phyloP scores from a whole-genome alignment of 2,329 filamentous ascomycete species.

The Cercospora sp. region DNA sequence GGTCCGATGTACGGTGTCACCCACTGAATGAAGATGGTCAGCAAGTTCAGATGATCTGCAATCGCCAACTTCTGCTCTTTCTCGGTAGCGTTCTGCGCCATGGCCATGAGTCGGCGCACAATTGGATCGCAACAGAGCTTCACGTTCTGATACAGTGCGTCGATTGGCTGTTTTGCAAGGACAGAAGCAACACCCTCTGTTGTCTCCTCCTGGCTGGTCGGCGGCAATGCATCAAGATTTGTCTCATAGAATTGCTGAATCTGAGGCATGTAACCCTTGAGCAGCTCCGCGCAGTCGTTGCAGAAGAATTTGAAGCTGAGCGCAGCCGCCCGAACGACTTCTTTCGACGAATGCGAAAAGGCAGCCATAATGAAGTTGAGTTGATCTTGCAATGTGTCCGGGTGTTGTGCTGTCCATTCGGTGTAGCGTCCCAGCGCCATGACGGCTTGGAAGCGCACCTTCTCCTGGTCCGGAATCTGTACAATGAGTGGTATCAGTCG shows the following conservation, averaged over 20 bases:
- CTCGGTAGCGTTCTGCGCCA: conserved; percentile 81
- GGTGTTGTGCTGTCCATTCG: conserved; percentile 94
- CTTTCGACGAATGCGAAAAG: conserved; percentile 83
- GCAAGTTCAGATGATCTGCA: conserved; percentile 89
- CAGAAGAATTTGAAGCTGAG: conserved; percentile 97
- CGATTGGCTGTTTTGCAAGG: conserved; percentile 77
- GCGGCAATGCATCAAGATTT: conserved; percentile 81
- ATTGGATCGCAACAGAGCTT: conserved; percentile 94
- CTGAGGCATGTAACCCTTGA: conserved; percentile 79
- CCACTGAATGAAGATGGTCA: conserved; percentile 84
- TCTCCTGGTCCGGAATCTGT: conserved; percentile 92
- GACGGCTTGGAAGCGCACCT: conserved; percentile 96
- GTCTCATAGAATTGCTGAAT: conserved; percentile 91
- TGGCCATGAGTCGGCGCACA: conserved; percentile 77
- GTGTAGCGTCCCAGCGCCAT: conserved; percentile 97
- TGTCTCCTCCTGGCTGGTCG: conserved; percentile 87
- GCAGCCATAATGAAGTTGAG: conserved; percentile 94
- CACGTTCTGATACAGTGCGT: conserved; percentile 78
- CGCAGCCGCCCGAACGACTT: conserved; percentile 87
- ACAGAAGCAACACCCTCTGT: conserved; percentile 94
- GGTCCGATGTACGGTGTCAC: conserved; percentile 73
- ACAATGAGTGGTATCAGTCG: conserved; percentile 92
- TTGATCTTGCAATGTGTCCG: conserved; percentile 87
- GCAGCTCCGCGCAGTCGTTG: conserved; percentile 83
- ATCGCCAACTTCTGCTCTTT: conserved; percentile 82